A percentile compares a stretch with the other conserved stretches of the same genome.
Conservation (phyloP, 78 protist genomes). For the Emiliania huxleyi region DNA sequence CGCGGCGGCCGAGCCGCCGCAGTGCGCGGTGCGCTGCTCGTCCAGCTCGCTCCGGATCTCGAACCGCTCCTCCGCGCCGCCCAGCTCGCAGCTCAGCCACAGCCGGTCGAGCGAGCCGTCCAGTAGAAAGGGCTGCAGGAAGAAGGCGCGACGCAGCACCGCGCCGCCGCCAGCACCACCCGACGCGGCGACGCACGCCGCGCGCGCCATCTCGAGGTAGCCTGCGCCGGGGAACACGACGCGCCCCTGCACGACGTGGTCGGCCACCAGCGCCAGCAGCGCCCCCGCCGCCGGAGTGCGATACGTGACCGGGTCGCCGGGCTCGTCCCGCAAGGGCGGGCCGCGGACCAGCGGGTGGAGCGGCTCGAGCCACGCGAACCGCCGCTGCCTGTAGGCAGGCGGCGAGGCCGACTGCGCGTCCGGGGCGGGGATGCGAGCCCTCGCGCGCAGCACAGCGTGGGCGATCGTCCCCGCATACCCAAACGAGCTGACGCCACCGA, state of each 20-base stretch:
- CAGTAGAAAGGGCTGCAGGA: not conserved
- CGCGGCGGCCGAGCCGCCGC: not conserved
- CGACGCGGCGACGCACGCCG: not conserved
- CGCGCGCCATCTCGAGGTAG: not conserved
- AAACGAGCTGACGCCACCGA: not conserved
- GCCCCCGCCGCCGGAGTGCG: not conserved
- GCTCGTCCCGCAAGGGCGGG: not conserved
- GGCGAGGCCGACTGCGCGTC: not conserved
- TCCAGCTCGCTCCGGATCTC: not conserved
- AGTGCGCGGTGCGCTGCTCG: not conserved
- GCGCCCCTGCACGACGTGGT: not conserved
- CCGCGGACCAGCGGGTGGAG: not conserved
- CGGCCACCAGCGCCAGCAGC: not conserved
- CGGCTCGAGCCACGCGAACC: not conserved
- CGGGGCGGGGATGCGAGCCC: not conserved
- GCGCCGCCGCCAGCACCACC: too few species aligned
- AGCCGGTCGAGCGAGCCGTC: not conserved
- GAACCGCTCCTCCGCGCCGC: not conserved
- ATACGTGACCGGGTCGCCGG: not conserved
- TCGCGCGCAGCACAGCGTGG: not conserved
- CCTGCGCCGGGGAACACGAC: not conserved
- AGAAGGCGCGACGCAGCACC: not conserved
- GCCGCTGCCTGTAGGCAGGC: not conserved
- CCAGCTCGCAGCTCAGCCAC: not conserved
- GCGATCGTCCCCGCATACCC: slow-evolving; percentile 16